phyloP scores from a whole-genome alignment of 2,329 filamentous ascomycete genomes.

The Claviceps sorghi region DNA sequence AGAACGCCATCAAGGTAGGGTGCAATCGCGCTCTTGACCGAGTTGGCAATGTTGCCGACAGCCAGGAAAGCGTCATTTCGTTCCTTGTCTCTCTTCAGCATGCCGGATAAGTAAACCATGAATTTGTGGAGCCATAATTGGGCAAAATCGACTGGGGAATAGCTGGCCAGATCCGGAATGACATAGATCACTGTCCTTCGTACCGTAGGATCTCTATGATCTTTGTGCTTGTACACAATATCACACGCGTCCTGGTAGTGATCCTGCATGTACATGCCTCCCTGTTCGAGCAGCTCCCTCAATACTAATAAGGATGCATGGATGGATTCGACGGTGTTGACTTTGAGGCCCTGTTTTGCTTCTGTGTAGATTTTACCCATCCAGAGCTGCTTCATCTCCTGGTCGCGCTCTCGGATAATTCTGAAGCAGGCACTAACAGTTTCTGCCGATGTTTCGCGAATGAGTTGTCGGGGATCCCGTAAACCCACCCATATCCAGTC shows the following conservation, averaged over 20 bases:
- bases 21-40: slow-evolving; percentile 86
- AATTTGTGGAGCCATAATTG: slow-evolving; percentile 81
- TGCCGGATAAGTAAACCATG: slow-evolving; percentile 88
- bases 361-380: slow-evolving; percentile 86
- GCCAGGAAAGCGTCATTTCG: slow-evolving; percentile 88
- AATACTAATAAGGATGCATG: slow-evolving; percentile 90
- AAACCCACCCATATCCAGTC: slow-evolving; percentile 94
- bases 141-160: slow-evolving; percentile 82
- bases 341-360: slow-evolving; percentile 62
- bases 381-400: slow-evolving; percentile 72
- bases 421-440: slow-evolving; percentile 91
- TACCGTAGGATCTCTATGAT: slow-evolving; percentile 78
- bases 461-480: slow-evolving; percentile 77
- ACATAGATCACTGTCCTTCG: slow-evolving; percentile 79
- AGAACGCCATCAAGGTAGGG: slow-evolving; percentile 91
- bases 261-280: slow-evolving; percentile 98
- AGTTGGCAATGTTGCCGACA: slow-evolving; percentile 91
- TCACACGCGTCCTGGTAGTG: slow-evolving; percentile 87
- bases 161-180: slow-evolving; percentile 84
- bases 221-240: slow-evolving; percentile 81
- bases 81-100: slow-evolving; percentile 90
- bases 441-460: slow-evolving; percentile 81
- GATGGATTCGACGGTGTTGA: slow-evolving; percentile 70
- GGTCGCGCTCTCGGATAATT: slow-evolving; percentile 87
- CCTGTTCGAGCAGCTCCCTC: slow-evolving; percentile 83